Base-by-base conservation (phyloP, 2,329 filamentous ascomycete species). In the Venturia asperata region DNA sequence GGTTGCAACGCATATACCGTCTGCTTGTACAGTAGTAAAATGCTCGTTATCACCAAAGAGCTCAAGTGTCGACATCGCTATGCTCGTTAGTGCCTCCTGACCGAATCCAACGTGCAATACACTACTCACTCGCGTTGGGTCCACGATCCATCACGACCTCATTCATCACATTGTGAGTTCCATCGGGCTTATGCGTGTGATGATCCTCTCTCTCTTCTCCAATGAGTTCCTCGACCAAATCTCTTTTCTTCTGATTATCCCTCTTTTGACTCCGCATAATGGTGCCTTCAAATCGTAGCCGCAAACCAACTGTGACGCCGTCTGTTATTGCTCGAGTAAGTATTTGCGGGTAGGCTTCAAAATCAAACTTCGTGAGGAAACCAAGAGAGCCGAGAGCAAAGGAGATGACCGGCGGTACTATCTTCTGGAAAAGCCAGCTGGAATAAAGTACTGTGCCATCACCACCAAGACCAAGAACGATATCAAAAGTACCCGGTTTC, bases 371-470 rank as follows among this genome's bases (percentile, higher is more conserved):
- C 34, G 94, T 97, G 69, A 99, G 79, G 73, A 99, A 99, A 0
- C 94, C 94, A 5, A 99, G 81, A 30, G 92, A 96, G 10, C 94
- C 94, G 11, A 97, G 80, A 0, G 92, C 85, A 75, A 99, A 97
- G 67, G 91, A 93, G 67, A 99, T 80, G 0, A 97, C 91, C 0
- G 94, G 94, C 6, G 94, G 94, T 0, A 97, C 93, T 60, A 97
- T 89, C 52, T 90, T 86, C 78, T 99, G 94, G 74, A 99, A 99
- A 1, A 99, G 81, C 92, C 93, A 97, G 72, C 91, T 96, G 4
- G 93, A 90, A 73, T 96, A 97, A 13, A 99, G 80, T 7, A 99
- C 93, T 0, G 94, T 99, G n/a, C 94, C 94, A 73, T 99, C 94
- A 15, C 94, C 94, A 61, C 92, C 92, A 3, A 96, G 83, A 0